These are phyloP conservation scores for Verticillium albo-atrum DNA, from an alignment of 2,329 filamentous ascomycete genomes.

Conservation along the genomic window DNA sequence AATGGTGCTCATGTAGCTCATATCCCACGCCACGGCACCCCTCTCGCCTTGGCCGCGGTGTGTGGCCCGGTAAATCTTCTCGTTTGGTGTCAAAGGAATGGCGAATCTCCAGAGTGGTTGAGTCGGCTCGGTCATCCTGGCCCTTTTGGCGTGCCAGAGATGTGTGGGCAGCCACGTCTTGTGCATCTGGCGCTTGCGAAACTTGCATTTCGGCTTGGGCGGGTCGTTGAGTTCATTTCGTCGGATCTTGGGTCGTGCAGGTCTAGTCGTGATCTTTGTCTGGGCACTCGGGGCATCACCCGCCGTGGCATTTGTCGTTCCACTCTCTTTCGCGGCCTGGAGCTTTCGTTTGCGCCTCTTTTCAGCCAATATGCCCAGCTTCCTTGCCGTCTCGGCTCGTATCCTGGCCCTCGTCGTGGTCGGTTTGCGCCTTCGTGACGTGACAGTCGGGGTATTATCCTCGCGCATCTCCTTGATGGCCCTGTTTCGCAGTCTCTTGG, in stretches of 20 bases:
- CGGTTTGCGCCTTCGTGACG: slow-evolving; percentile 57
- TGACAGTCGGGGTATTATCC: slow-evolving; percentile 84
- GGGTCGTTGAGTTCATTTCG: slow-evolving; percentile 64
- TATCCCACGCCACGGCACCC: slow-evolving; percentile 86
- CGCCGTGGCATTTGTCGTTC: slow-evolving; percentile 18
- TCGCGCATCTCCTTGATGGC: slow-evolving; percentile 74
- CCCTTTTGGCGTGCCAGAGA: slow-evolving; percentile 87
- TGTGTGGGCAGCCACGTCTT: slow-evolving; percentile 97
- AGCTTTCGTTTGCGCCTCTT: slow-evolving; percentile 44
- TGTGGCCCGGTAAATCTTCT: slow-evolving; percentile 84
- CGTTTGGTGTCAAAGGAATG: slow-evolving; percentile 76
- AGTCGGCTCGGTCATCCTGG: slow-evolving; percentile 77
- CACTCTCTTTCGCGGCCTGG: slow-evolving; percentile 25
- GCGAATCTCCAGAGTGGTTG: slow-evolving; percentile 87
- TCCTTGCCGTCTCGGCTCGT: slow-evolving; percentile 72
- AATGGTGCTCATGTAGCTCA: slow-evolving; percentile 89
- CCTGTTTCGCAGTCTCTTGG: slow-evolving; percentile 66
- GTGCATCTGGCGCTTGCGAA: slow-evolving; percentile 76
- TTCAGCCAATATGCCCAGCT: slow-evolving; percentile 59
- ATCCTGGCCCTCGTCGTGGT: slow-evolving; percentile 53
- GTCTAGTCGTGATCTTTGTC: slow-evolving; percentile 31
- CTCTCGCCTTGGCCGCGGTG: slow-evolving; percentile 73
- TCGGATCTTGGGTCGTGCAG: slow-evolving; percentile 61
- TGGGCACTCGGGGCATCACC: slow-evolving; percentile 15
- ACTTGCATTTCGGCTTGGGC: slow-evolving; percentile 56